These are phyloP conservation scores for Penicillium manginii DNA, from an alignment of 495 filamentous ascomycete genomes.

Conservation along the genomic window DNA sequence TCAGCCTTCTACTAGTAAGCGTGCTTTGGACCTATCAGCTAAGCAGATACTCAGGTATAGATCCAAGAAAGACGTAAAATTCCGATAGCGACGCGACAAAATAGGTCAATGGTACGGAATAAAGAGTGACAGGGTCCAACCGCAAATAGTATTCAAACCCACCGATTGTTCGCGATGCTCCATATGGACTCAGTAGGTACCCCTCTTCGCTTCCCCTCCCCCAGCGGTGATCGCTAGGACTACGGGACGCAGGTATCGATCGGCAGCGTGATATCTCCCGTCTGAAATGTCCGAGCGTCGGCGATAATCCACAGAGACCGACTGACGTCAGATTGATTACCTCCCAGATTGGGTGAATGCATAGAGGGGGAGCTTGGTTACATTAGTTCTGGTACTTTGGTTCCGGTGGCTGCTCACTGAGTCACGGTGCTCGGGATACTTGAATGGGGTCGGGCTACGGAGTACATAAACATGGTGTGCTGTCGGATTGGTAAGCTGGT, in stretches of 20 bases:
- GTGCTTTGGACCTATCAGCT: too few species aligned
- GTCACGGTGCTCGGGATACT: not conserved
- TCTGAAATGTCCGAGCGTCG: conserved; percentile 14
- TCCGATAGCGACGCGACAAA: conserved; percentile 13
- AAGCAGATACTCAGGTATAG: not conserved
- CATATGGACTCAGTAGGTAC: too few species aligned
- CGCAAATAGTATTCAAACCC: not conserved
- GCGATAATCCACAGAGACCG: not conserved
- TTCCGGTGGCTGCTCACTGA: conserved; percentile 1
- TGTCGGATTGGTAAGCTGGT: too few species aligned
- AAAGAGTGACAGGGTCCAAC: not conserved
- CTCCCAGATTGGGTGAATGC: not conserved
- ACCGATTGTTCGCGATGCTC: not conserved
- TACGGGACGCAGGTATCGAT: conserved; percentile 17
- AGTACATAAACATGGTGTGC: too few species aligned
- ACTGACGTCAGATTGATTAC: conserved; percentile 22
- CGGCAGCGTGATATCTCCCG: conserved; percentile 9
- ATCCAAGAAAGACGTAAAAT: not conserved
- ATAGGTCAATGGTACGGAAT: conserved; percentile 10
- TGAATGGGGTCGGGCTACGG: not conserved
- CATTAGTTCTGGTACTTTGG: not conserved
- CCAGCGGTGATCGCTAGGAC: conserved; percentile 5
- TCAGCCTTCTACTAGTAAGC: too few species aligned
- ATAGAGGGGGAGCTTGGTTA: too few species aligned
- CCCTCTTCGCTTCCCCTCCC: conserved; percentile 8